Conservation (phyloP, 2,329 filamentous ascomycete species). For the Exophiala sp. region DNA sequence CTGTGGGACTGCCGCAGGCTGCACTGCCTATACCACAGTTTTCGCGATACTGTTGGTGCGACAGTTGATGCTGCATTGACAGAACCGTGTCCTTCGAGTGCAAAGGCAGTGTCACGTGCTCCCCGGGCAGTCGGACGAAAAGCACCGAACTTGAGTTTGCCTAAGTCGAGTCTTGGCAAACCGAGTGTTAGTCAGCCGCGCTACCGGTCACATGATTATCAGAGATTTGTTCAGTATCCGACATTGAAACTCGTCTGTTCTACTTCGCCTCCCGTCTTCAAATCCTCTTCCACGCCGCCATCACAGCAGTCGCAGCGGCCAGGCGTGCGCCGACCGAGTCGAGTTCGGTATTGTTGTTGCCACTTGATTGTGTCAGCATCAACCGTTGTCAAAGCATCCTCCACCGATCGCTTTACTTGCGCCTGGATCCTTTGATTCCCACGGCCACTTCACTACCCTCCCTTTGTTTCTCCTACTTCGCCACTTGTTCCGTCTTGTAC, state of each 20-base stretch:
- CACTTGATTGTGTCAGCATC: slow-evolving; percentile 29
- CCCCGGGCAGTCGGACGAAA: neutral
- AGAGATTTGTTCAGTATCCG: slow-evolving; percentile 9
- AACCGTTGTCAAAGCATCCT: slow-evolving; percentile 8
- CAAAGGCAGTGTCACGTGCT: neutral
- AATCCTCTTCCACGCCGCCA: neutral
- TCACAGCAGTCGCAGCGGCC: slow-evolving; percentile 4
- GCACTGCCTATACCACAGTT: neutral
- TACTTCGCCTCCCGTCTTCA: neutral
- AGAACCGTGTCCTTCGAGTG: neutral
- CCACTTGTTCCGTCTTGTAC: slow-evolving; percentile 17
- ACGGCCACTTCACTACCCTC: slow-evolving; percentile 3
- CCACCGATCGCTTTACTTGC: slow-evolving; percentile 13
- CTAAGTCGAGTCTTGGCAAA: slow-evolving; percentile 7
- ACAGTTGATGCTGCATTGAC: slow-evolving; percentile 4
- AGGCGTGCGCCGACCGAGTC: neutral
- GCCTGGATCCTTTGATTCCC: neutral
- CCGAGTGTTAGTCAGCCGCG: neutral
- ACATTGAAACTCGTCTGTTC: neutral
- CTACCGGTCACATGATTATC: slow-evolving; percentile 16
- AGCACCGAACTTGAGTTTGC: neutral
- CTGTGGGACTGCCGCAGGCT: neutral
- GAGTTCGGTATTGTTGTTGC: slow-evolving; percentile 19
- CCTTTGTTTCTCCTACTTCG: slow-evolving; percentile 11
- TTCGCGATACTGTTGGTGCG: neutral